These are phyloP conservation scores for Sporothrix humicola DNA, from an alignment of 2,329 filamentous ascomycete genomes.

Conservation along the genomic window DNA sequence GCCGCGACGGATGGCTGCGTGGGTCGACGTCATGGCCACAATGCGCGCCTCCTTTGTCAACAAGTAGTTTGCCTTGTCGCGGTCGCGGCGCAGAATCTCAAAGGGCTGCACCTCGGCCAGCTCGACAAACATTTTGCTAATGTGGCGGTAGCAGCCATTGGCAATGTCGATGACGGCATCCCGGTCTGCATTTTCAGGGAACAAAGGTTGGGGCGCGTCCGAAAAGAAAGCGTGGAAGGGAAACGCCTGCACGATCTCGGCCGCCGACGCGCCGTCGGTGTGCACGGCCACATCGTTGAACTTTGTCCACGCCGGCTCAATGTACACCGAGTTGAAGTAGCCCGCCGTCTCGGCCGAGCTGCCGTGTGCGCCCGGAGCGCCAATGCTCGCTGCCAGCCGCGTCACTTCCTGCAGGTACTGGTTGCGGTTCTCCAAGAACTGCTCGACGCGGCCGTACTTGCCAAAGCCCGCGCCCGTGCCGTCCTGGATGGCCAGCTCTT, in stretches of 20 bases:
- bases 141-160: slow-evolving; percentile 84
- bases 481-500: slow-evolving; percentile 80
- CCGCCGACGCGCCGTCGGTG: slow-evolving; percentile 47
- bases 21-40: slow-evolving; percentile 97
- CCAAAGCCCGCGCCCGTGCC: slow-evolving; percentile 70
- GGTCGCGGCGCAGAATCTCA: slow-evolving; percentile 85
- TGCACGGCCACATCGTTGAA: slow-evolving; percentile 69
- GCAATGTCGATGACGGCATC: slow-evolving; percentile 76
- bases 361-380: slow-evolving; percentile 89
- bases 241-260: slow-evolving; percentile 74
- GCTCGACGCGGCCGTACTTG: slow-evolving; percentile 93
- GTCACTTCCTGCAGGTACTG: slow-evolving; percentile 81
- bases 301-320: slow-evolving; percentile 85
- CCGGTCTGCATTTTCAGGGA: slow-evolving; percentile 68
- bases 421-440: slow-evolving; percentile 86
- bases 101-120: slow-evolving; percentile 93
- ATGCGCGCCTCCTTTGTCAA: slow-evolving; percentile 95
- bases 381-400: slow-evolving; percentile 81
- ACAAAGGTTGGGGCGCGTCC: slow-evolving; percentile 84
- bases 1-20: slow-evolving; percentile 90
- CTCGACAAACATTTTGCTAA: slow-evolving; percentile 88
- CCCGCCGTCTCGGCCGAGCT: slow-evolving; percentile 96
- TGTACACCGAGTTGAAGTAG: slow-evolving; percentile 93
- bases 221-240: slow-evolving; percentile 90
- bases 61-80: slow-evolving; percentile 95